A percentile compares a stretch with the other conserved stretches of the same genome.
phyloP scores from a whole-genome alignment of 2,329 filamentous ascomycete genomes.

The Diaporthe eres region DNA sequence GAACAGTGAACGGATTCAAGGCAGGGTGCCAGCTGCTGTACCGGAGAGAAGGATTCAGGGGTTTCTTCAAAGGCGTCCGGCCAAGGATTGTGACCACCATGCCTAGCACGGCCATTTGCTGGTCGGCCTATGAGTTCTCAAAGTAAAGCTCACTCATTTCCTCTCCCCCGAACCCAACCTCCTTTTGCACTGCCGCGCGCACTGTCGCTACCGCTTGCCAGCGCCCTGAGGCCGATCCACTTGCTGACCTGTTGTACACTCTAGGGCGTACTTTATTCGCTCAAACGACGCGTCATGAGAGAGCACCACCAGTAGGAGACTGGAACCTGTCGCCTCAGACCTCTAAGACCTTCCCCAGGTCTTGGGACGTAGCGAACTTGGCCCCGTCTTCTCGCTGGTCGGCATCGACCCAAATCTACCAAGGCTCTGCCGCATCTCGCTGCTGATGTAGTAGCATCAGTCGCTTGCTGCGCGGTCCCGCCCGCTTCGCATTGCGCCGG shows the following conservation, averaged over 20 bases:
- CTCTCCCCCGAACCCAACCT: neutral
- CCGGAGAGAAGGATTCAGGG: conserved; percentile 83
- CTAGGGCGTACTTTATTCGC: conserved; percentile 72
- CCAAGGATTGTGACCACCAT: conserved; percentile 96
- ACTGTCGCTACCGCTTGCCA: conserved; percentile 28
- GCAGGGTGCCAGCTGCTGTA: conserved; percentile 87
- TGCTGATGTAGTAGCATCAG: conserved; percentile 12
- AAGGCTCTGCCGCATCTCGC: neutral
- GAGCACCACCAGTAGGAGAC: neutral
- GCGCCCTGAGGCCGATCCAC: neutral
- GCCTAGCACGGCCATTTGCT: conserved; percentile 99
- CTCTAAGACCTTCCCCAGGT: conserved; percentile 45
- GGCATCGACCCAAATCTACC: neutral
- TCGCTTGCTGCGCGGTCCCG: conserved; percentile 15
- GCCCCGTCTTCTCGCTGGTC: neutral
- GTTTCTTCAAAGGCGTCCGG: conserved; percentile 94
- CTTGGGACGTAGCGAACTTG: neutral
- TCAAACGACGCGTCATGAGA: conserved; percentile 61
- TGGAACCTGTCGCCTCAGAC: conserved; percentile 40
- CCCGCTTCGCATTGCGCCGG: conserved; percentile 6
- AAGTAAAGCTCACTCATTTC: conserved; percentile 65
- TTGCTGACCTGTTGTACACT: conserved; percentile 41
- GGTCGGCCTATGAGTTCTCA: conserved; percentile 82
- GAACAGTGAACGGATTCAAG: conserved; percentile 85
- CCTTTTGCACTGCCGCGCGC: conserved; percentile 27